phyloP scores from a whole-genome alignment of 176 grass and related monocot species.

The Chloris gayana region DNA sequence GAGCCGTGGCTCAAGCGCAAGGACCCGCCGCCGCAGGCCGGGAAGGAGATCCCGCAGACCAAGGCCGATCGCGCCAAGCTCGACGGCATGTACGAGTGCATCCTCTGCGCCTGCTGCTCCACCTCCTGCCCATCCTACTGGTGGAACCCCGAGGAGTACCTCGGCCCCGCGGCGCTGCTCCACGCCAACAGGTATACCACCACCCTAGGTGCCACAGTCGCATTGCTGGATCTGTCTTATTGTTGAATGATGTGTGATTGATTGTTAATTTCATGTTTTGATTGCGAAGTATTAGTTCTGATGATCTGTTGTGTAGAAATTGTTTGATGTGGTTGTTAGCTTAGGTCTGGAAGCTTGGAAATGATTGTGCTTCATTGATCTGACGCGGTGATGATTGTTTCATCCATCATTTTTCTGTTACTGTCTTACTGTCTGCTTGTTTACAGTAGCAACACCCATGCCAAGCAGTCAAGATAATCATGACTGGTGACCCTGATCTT shows the following conservation, averaged over 20 bases:
- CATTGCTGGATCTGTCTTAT: slow-evolving; percentile 34
- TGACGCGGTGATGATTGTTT: background rate
- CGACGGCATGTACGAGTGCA: slow-evolving; percentile 95
- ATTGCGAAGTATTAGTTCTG: background rate
- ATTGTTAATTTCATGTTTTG: slow-evolving; percentile 1
- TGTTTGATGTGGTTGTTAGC: background rate
- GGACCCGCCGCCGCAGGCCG: slow-evolving; percentile 47
- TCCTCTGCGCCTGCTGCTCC: slow-evolving; percentile 90
- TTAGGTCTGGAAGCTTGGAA: slow-evolving; percentile 1
- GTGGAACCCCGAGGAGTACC: slow-evolving; percentile 96
- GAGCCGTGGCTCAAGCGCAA: slow-evolving; percentile 93
- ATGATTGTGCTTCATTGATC: background rate
- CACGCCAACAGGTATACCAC: slow-evolving; percentile 66
- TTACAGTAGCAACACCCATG: background rate
- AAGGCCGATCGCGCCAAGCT: slow-evolving; percentile 88
- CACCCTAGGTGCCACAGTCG: background rate
- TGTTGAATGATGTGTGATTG: slow-evolving; percentile 2
- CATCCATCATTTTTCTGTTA: background rate
- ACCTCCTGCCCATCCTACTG: slow-evolving; percentile 93
- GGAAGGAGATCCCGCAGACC: slow-evolving; percentile 74
- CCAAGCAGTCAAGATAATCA: background rate
- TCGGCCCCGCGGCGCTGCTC: slow-evolving; percentile 80
- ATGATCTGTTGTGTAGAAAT: background rate
- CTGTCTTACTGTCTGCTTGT: background rate
- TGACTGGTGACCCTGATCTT: background rate